These are phyloP conservation scores for Phialophora tarda DNA, from an alignment of 2,329 filamentous ascomycete genomes.

Conservation along the genomic window DNA sequence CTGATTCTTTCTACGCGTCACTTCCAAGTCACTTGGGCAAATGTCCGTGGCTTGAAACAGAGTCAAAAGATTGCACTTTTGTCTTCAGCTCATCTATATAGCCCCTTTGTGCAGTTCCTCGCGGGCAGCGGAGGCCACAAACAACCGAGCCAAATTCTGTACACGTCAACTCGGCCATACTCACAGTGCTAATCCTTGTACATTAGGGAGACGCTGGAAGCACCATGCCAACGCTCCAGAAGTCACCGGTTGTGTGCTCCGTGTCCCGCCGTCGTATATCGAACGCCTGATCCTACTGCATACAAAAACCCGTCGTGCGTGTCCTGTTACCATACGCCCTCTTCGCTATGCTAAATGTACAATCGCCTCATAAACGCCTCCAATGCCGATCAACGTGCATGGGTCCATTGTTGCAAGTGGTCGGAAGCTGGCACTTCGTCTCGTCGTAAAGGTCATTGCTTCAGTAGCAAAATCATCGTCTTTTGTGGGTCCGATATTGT, in stretches of 20 bases:
- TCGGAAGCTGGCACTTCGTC: constrained; percentile 25
- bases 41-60: not conserved
- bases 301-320: constrained; percentile 17
- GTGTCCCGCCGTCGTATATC: constrained; percentile 16
- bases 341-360: constrained; percentile 31
- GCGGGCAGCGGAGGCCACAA: not conserved
- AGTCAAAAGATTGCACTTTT: constrained; percentile 22
- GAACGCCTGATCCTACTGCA: constrained; percentile 24
- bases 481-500: not conserved
- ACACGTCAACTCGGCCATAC: constrained; percentile 22
- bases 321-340: constrained; percentile 21
- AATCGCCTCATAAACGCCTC: constrained; percentile 21
- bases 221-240: constrained; percentile 3
- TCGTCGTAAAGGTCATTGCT: constrained; percentile 33
- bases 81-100: constrained; percentile 31
- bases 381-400: constrained; percentile 20
- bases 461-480: constrained; percentile 2
- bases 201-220: not conserved
- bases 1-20: not conserved
- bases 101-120: constrained; percentile 8
- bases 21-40: not conserved
- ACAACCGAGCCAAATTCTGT: constrained; percentile 21
- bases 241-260: not conserved
- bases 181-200: not conserved
- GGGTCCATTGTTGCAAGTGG: constrained; percentile 24